Evolutionary conservation across 148 eudicot species (phyloP).

Genomic region (Cornus florida): DNA sequence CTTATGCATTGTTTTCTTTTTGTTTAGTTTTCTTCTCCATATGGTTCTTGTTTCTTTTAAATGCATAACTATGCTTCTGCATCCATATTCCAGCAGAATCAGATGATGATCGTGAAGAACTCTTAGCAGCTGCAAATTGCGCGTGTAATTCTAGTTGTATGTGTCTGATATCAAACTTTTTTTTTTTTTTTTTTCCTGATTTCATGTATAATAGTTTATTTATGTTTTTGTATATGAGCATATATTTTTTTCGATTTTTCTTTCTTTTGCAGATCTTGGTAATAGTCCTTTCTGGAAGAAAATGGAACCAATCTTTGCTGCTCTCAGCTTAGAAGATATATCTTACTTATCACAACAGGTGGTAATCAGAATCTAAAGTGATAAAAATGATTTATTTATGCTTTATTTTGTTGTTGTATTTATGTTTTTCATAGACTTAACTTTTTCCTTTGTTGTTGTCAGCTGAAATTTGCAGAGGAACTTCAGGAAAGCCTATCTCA

Average conservation of each 20-base stretch:
- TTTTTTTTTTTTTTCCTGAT: background rate
- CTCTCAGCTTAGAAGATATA: constrained; percentile 47
- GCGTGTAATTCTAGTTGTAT: constrained; percentile 71
- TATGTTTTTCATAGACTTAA: background rate
- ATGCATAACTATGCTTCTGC: background rate
- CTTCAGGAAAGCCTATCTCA: constrained; percentile 35
- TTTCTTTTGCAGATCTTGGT: constrained; percentile 56
- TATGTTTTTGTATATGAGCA: constrained; percentile 10
- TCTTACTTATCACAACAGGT: constrained; percentile 74
- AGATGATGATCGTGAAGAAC: constrained; percentile 88
- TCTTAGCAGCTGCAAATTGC: constrained; percentile 62
- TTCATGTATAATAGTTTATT: background rate
- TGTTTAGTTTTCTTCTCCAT: background rate
- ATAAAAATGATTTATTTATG: background rate
- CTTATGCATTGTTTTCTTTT: background rate
- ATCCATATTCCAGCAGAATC: constrained; percentile 63
- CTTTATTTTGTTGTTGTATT: background rate
- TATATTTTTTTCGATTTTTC: background rate
- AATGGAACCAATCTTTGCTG: constrained; percentile 59
- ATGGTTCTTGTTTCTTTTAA: background rate
- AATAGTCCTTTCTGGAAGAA: constrained; percentile 81
- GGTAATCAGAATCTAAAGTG: constrained; percentile 8
- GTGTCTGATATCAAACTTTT: constrained; percentile 22
- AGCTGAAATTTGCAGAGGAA: constrained; percentile 59
- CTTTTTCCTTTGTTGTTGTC: constrained; percentile 21